A percentile compares a stretch with the other conserved stretches of the same genome.
phyloP scores from a whole-genome alignment of 2,329 filamentous ascomycete species.

The Botrytis medusae region DNA sequence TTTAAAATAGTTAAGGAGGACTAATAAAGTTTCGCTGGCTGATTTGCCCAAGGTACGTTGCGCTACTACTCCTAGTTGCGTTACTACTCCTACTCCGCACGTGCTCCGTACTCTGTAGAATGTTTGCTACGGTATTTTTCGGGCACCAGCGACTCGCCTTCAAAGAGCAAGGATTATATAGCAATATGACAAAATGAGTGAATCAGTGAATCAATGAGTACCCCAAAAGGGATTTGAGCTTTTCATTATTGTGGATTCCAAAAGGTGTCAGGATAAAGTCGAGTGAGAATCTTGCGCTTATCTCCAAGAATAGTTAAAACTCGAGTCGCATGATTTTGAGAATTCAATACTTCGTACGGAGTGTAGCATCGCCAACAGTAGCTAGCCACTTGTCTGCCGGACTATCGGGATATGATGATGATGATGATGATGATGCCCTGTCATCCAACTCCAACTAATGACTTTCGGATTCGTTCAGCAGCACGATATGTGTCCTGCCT shows the following conservation, averaged over 20 bases:
- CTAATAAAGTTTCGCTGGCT: background rate
- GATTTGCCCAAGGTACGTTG: background rate
- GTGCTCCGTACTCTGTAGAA: background rate
- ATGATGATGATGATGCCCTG: background rate
- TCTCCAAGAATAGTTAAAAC: constrained; percentile 3
- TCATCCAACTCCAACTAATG: background rate
- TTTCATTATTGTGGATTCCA: background rate
- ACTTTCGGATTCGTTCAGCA: background rate
- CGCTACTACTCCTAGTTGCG: background rate
- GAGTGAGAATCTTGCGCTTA: constrained; percentile 1
- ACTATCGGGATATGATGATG: background rate
- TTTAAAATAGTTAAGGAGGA: background rate
- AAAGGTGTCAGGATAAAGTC: background rate
- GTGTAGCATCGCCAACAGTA: background rate
- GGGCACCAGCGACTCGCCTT: constrained; percentile 8
- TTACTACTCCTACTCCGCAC: background rate
- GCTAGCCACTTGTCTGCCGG: background rate
- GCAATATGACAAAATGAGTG: background rate
- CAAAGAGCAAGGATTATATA: background rate
- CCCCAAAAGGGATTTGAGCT: background rate
- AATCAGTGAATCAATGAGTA: background rate
- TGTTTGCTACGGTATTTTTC: constrained; percentile 10
- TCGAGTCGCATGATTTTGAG: constrained; percentile 1
- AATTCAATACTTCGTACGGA: background rate
- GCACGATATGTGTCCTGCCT: background rate